Percentiles rank a stretch among this genome's conserved stretches.
phyloP scores from a whole-genome alignment of 345 rosid species.

The Isatis tinctoria region DNA sequence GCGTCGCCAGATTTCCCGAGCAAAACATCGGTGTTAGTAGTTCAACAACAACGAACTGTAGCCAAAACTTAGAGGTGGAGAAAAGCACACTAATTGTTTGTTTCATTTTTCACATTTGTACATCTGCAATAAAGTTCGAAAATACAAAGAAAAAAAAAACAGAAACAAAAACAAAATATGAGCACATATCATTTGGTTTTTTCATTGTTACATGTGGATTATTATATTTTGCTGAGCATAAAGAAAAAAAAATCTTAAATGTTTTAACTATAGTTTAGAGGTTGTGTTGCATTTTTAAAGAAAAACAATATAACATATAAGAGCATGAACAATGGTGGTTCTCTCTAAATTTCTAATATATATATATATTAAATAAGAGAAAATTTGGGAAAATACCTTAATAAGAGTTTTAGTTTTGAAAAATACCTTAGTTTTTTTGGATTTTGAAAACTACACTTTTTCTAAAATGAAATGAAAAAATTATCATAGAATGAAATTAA shows the following conservation, averaged over 20 bases:
- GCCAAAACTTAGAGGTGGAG: neutral
- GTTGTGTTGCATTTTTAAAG: neutral
- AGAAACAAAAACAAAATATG: too few species aligned
- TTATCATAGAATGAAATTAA: too few species aligned
- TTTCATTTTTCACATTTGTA: slow-evolving; percentile 9
- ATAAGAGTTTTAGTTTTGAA: too few species aligned
- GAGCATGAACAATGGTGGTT: too few species aligned
- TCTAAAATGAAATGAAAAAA: too few species aligned
- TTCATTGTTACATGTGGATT: neutral
- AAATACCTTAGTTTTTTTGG: too few species aligned
- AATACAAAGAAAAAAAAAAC: neutral
- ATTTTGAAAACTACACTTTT: too few species aligned
- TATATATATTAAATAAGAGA: too few species aligned
- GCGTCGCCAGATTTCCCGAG: slow-evolving; percentile 44
- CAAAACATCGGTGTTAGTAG: slow-evolving; percentile 31
- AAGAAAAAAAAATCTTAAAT: neutral
- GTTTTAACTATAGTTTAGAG: neutral
- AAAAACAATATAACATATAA: too few species aligned
- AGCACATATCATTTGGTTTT: neutral
- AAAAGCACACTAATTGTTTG: neutral
- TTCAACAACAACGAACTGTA: slow-evolving; percentile 34
- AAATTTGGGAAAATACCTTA: too few species aligned
- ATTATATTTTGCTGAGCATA: neutral
- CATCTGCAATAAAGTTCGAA: neutral
- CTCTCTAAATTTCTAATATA: too few species aligned